Percentiles rank a stretch among this genome's conserved stretches.
These are phyloP conservation scores for Cenchrus americanus DNA, from an alignment of 176 grass and related monocot species.

Conservation along the genomic window DNA sequence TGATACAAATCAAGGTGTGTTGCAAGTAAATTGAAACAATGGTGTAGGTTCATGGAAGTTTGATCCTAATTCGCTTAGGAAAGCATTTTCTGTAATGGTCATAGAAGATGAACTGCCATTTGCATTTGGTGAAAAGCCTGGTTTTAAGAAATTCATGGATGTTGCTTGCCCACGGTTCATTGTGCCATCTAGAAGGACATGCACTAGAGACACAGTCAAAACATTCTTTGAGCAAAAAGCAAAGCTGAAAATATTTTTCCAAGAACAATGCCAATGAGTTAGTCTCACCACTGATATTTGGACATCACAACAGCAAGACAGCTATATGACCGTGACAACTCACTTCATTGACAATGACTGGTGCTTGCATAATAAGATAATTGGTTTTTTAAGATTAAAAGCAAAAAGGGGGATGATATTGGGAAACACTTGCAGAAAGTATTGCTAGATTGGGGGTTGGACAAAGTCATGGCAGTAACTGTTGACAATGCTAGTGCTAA, in stretches of 20 bases:
- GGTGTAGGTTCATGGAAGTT: background rate
- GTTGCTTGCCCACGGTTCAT: background rate
- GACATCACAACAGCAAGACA: background rate
- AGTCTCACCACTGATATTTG: background rate
- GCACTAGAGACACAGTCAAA: background rate
- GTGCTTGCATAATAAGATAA: background rate
- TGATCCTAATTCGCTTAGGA: background rate
- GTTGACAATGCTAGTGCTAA: too few relatives aligned
- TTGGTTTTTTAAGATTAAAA: background rate
- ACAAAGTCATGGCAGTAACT: too few relatives aligned
- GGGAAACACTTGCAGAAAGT: too few relatives aligned
- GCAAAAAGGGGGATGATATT: too few relatives aligned
- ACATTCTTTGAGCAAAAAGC: background rate
- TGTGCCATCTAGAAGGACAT: background rate
- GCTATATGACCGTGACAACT: too few relatives aligned
- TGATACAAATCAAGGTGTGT: too few relatives aligned
- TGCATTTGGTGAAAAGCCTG: background rate
- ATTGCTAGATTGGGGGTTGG: too few relatives aligned
- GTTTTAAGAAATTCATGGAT: background rate
- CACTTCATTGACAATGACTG: background rate
- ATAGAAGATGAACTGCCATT: background rate
- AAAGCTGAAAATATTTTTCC: background rate
- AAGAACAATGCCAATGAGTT: background rate
- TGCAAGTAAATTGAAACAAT: too few relatives aligned
- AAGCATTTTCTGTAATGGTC: too few relatives aligned